Evolutionary conservation across 2,329 filamentous ascomycete species (phyloP).

Genomic region (Monosporascus ibericus): DNA sequence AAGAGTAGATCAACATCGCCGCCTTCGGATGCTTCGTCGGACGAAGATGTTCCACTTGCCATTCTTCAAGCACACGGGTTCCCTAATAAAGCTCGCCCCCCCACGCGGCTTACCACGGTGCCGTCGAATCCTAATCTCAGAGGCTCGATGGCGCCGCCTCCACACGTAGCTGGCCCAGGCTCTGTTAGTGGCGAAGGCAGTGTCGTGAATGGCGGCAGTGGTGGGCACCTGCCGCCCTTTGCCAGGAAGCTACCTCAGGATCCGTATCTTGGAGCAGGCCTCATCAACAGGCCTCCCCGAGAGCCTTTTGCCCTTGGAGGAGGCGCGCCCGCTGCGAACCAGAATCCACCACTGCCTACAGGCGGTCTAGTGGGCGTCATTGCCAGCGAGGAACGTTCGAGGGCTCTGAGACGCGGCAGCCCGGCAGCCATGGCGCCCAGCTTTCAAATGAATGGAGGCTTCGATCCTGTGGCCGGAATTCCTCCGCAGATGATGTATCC

Average conservation of each 20-base stretch:
- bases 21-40: conserved; percentile 55
- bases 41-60: conserved; percentile 81
- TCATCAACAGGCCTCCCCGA: conserved; percentile 65
- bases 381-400: conserved; percentile 73
- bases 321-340: conserved; percentile 37
- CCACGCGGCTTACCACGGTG: conserved; percentile 57
- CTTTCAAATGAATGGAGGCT: conserved; percentile 28
- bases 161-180: conserved; percentile 44
- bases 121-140: conserved; percentile 69
- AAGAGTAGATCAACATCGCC: conserved; percentile 29
- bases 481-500: conserved; percentile 46
- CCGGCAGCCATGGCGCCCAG: conserved; percentile 46
- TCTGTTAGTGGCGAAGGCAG: conserved; percentile 50
- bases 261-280: conserved; percentile 73
- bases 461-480: conserved; percentile 45
- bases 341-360: conserved; percentile 47
- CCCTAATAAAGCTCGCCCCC: conserved; percentile 70
- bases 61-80: conserved; percentile 88
- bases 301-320: conserved; percentile 69
- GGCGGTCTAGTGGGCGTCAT: conserved; percentile 86
- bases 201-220: conserved; percentile 25
- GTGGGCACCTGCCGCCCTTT: conserved; percentile 66
- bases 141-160: conserved; percentile 40
- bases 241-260: conserved; percentile 77
- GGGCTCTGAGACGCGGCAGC: conserved; percentile 72